Conservation (phyloP, 2,329 filamentous ascomycete species). For the Sclerotinia nivalis region DNA sequence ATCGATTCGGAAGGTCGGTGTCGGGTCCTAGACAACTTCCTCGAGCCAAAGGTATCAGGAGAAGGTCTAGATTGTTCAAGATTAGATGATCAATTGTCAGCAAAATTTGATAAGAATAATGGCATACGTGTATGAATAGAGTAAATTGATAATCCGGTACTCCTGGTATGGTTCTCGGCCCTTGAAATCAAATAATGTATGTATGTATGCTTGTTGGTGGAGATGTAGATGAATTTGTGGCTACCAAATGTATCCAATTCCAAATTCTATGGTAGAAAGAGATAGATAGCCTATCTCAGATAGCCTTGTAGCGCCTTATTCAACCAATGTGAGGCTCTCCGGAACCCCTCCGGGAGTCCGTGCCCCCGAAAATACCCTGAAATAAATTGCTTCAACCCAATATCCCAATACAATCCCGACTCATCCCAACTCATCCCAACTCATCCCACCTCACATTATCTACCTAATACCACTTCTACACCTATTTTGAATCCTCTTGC, state of each 20-base stretch:
- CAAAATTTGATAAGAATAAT: background rate
- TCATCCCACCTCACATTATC: too few species aligned
- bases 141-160: background rate
- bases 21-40: background rate
- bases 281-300: background rate
- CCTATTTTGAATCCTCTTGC: background rate
- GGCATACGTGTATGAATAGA: background rate
- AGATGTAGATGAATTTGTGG: background rate
- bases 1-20: background rate
- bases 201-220: background rate
- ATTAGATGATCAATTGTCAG: conserved; percentile 11
- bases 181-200: background rate
- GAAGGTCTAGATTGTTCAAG: background rate
- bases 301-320: background rate
- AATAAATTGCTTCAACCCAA: background rate
- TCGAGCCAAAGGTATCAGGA: background rate
- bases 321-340: background rate
- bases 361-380: background rate
- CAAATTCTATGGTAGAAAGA: background rate
- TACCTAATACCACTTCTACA: background rate
- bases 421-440: background rate
- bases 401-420: too few species aligned
- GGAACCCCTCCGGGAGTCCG: background rate
- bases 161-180: conserved; percentile 2
- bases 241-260: background rate